phyloP scores from a whole-genome alignment of 2,329 filamentous ascomycete species.

The Tolypocladium paradoxum region DNA sequence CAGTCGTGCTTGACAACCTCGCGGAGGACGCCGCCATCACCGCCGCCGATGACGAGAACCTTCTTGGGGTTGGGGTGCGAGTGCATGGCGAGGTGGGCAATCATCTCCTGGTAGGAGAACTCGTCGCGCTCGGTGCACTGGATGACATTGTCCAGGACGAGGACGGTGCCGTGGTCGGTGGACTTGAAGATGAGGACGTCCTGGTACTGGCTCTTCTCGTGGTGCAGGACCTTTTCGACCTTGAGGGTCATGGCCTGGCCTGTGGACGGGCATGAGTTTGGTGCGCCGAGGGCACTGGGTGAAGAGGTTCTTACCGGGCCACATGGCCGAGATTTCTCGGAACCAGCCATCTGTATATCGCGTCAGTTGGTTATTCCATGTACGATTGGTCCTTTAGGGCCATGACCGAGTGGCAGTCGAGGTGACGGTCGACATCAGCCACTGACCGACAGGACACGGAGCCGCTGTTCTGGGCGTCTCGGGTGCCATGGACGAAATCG shows the following conservation, averaged over 20 bases:
- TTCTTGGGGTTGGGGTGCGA: slow-evolving; percentile 97
- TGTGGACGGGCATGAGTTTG: slow-evolving; percentile 12
- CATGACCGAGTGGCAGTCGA: not conserved
- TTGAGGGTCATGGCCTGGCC: slow-evolving; percentile 98
- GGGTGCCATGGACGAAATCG: not conserved
- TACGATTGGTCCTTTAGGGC: not conserved
- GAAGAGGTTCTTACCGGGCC: slow-evolving; percentile 50
- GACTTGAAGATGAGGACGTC: slow-evolving; percentile 98
- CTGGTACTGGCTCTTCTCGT: slow-evolving; percentile 99
- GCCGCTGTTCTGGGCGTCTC: not conserved
- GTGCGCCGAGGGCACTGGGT: not conserved
- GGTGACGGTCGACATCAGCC: not conserved
- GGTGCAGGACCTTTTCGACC: slow-evolving; percentile 95
- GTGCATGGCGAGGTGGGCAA: slow-evolving; percentile 96
- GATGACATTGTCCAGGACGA: slow-evolving; percentile 98
- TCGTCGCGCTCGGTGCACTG: slow-evolving; percentile 98
- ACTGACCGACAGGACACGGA: not conserved
- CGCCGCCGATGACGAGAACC: slow-evolving; percentile 95
- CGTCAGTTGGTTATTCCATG: not conserved
- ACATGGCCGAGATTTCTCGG: slow-evolving; percentile 97
- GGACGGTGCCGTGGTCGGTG: slow-evolving; percentile 88
- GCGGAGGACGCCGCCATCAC: slow-evolving; percentile 92
- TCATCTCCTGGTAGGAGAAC: slow-evolving; percentile 99
- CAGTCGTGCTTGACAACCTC: slow-evolving; percentile 99
- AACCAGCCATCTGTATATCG: slow-evolving; percentile 85